phyloP scores from a whole-genome alignment of 257 asterid genomes.

The Solanum megistacrolobum region DNA sequence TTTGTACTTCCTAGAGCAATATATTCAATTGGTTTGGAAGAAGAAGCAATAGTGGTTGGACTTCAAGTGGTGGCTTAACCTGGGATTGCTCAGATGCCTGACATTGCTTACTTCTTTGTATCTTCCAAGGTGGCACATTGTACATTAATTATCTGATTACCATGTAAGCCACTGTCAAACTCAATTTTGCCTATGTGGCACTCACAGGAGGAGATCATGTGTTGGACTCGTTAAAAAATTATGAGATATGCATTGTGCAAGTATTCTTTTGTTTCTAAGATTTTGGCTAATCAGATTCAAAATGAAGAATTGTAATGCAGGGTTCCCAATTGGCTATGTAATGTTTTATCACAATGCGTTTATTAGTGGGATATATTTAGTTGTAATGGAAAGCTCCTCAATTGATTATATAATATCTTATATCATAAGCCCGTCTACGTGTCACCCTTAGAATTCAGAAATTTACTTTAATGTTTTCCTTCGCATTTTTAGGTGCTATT shows the following conservation, averaged over 20 bases:
- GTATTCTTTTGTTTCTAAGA: background rate
- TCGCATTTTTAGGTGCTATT: no score
- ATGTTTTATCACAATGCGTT: background rate
- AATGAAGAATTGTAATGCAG: background rate
- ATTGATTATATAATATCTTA: background rate
- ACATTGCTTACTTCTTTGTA: background rate
- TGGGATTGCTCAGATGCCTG: constrained; percentile 9
- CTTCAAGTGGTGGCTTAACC: constrained; percentile 3
- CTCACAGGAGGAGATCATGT: constrained; percentile 6
- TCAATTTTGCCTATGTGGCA: constrained; percentile 24
- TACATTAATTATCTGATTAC: constrained; percentile 30
- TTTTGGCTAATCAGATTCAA: background rate
- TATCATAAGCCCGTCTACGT: no score
- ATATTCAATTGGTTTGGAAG: constrained; percentile 12
- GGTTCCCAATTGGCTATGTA: background rate
- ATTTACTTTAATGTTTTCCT: no score
- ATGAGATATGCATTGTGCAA: background rate
- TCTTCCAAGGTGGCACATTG: constrained; percentile 15
- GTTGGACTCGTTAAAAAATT: background rate
- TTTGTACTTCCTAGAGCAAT: constrained; percentile 16
- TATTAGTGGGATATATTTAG: background rate
- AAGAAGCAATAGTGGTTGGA: constrained; percentile 7
- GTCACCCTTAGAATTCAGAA: no score
- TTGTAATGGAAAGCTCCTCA: background rate
- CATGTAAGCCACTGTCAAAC: constrained; percentile 14